phyloP scores from a whole-genome alignment of 805 yeast genomes.

The Nakazawaea ambrosiae region DNA sequence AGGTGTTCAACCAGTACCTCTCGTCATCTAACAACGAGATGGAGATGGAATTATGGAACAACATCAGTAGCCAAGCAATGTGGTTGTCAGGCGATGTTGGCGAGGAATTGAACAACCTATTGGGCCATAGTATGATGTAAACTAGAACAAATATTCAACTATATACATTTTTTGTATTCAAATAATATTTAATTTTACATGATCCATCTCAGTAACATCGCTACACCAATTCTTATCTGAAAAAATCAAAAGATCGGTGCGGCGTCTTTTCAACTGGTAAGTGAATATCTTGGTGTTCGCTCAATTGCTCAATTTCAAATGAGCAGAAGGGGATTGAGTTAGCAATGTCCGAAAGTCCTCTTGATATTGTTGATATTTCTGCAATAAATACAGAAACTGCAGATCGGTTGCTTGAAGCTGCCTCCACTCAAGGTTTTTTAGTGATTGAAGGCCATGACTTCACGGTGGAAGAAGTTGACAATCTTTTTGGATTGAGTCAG shows the following conservation, averaged over 20 bases:
- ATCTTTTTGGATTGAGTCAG: conserved; percentile 25
- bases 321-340: no score
- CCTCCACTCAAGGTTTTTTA: conserved; percentile 41
- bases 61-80: conserved; percentile 67
- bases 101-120: conserved; percentile 24
- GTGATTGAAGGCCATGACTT: conserved; percentile 46
- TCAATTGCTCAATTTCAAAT: no score
- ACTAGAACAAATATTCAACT: background rate
- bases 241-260: no score
- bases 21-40: conserved; percentile 19
- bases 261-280: no score
- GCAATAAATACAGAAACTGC: conserved; percentile 33
- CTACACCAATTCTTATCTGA: no score
- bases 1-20: conserved; percentile 8
- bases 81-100: conserved; percentile 51
- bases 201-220: no score
- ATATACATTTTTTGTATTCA: background rate
- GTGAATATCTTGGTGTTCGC: no score
- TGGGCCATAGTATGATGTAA: background rate
- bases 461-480: conserved; percentile 32
- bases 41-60: conserved; percentile 64
- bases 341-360: background rate
- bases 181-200: background rate
- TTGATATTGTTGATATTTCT: conserved; percentile 46
- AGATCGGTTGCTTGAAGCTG: conserved; percentile 40